Evolutionary conservation across 148 eudicot species (phyloP).

Genomic region (Vaccinium myrtillus): DNA sequence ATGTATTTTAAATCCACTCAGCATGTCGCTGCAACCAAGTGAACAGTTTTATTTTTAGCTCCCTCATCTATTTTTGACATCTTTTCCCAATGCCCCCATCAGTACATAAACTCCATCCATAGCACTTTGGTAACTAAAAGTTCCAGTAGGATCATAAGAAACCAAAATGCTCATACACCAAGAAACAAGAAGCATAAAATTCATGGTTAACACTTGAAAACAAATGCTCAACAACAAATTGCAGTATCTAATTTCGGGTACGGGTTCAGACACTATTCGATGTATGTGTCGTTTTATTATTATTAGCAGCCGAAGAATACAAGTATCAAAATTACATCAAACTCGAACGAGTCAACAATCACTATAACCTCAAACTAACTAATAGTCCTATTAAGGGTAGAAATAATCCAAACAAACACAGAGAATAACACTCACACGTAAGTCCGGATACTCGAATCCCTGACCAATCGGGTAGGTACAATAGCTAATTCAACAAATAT

Average conservation of each 20-base stretch:
- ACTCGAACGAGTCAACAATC: too few relatives aligned
- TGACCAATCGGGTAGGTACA: too few relatives aligned
- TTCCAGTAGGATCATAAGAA: neutral
- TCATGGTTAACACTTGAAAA: neutral
- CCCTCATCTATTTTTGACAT: neutral
- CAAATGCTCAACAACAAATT: neutral
- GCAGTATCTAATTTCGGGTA: neutral
- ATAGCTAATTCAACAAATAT: too few relatives aligned
- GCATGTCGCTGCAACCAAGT: neutral
- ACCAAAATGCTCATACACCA: neutral
- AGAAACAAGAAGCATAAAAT: neutral
- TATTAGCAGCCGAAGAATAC: too few relatives aligned
- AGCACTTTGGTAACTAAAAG: neutral
- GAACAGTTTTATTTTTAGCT: neutral
- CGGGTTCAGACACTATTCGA: too few relatives aligned
- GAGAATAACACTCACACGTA: too few relatives aligned
- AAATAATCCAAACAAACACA: too few relatives aligned
- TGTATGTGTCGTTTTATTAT: too few relatives aligned
- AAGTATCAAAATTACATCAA: too few relatives aligned
- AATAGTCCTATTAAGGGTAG: too few relatives aligned
- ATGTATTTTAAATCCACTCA: neutral
- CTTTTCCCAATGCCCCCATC: neutral
- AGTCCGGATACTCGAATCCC: too few relatives aligned
- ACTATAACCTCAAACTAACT: too few relatives aligned
- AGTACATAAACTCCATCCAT: neutral